Evolutionary conservation across 106 monocot genomes (phyloP).

Genomic region (Dendrobium catenatum): DNA sequence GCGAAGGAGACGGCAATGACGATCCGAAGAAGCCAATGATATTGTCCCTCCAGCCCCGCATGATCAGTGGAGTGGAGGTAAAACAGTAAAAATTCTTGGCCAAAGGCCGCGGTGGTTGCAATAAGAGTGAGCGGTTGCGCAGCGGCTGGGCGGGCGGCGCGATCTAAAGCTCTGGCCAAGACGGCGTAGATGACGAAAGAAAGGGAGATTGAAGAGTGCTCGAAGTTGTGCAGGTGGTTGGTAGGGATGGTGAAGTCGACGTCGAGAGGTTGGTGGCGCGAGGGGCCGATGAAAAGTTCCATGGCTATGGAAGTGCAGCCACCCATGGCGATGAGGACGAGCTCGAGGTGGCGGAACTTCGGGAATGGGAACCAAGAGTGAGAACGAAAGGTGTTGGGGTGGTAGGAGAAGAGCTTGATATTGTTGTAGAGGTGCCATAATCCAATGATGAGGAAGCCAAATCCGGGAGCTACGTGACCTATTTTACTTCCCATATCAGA

Average conservation of each 20-base stretch:
- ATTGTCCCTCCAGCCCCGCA: constrained; percentile 82
- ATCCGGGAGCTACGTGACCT: constrained; percentile 53
- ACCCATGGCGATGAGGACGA: constrained; percentile 33
- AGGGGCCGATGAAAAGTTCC: constrained; percentile 63
- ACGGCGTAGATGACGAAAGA: constrained; percentile 38
- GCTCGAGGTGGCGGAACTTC: constrained; percentile 27
- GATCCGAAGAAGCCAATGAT: constrained; percentile 62
- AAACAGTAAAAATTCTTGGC: constrained; percentile 59
- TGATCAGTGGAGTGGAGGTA: constrained; percentile 84
- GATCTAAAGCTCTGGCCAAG: constrained; percentile 31
- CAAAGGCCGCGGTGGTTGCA: constrained; percentile 44
- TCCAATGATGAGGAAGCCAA: constrained; percentile 48
- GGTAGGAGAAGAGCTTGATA: constrained; percentile 29
- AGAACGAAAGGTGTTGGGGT: constrained; percentile 30
- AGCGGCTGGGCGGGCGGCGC: neutral
- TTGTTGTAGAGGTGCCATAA: constrained; percentile 63
- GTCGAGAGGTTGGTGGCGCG: constrained; percentile 45
- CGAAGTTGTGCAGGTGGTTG: constrained; percentile 67
- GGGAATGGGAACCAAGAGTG: constrained; percentile 47
- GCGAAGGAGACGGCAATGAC: constrained; percentile 45
- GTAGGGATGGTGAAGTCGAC: constrained; percentile 51
- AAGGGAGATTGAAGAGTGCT: constrained; percentile 59
- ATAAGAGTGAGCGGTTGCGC: constrained; percentile 26
- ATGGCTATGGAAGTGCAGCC: constrained; percentile 35
- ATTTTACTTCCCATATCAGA: constrained; percentile 33